Evolutionary conservation across 345 rosid genomes (phyloP).

Genomic region (Zanthoxylum bungeanum): DNA sequence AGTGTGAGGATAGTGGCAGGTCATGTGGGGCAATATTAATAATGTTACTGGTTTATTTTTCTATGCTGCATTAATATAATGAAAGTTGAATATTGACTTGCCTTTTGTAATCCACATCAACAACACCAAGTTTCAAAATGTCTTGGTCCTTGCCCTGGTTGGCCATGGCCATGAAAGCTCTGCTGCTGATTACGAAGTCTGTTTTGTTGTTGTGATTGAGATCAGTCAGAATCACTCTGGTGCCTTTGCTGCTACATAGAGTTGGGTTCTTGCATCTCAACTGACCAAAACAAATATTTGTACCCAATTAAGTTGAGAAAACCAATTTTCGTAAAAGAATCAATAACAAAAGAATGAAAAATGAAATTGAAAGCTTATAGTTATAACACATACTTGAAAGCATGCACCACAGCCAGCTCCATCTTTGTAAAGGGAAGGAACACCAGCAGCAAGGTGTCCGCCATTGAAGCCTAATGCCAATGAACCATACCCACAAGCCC

Average conservation of each 20-base stretch:
- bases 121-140: slow-evolving; percentile 54
- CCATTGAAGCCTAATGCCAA: slow-evolving; percentile 55
- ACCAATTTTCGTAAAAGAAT: background rate
- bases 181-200: slow-evolving; percentile 74
- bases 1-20: background rate
- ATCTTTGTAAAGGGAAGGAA: slow-evolving; percentile 68
- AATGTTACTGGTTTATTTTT: background rate
- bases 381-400: slow-evolving; percentile 53
- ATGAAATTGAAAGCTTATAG: background rate
- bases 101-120: slow-evolving; percentile 84
- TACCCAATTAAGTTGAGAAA: background rate
- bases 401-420: slow-evolving; percentile 95
- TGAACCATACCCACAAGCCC: slow-evolving; percentile 91
- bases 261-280: slow-evolving; percentile 66
- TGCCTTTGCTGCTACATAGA: slow-evolving; percentile 63
- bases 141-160: slow-evolving; percentile 41
- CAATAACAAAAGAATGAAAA: background rate
- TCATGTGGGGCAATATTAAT: background rate
- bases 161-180: slow-evolving; percentile 86
- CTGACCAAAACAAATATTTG: slow-evolving; percentile 25
- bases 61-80: background rate
- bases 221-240: slow-evolving; percentile 66
- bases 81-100: background rate
- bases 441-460: slow-evolving; percentile 73
- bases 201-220: slow-evolving; percentile 60